These are phyloP conservation scores for Rhododendron ferrugineum DNA, from an alignment of 148 eudicot genomes.

Conservation along the genomic window DNA sequence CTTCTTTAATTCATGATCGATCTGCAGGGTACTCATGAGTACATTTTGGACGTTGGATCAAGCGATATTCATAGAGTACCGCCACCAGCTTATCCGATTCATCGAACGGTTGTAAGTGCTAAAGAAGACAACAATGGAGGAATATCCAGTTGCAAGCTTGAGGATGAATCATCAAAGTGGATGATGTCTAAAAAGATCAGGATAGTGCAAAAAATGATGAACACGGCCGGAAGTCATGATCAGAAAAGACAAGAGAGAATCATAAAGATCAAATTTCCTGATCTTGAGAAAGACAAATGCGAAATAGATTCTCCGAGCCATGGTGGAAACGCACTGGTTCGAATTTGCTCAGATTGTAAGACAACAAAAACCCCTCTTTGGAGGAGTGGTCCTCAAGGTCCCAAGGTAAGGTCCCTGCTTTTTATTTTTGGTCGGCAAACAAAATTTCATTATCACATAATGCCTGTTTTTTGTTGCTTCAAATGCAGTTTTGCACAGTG, in stretches of 20 bases:
- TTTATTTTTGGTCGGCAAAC: too few species aligned
- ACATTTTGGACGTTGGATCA: neutral
- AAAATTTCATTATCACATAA: too few species aligned
- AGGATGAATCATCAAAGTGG: slow-evolving; percentile 3
- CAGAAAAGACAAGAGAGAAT: neutral
- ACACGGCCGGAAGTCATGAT: neutral
- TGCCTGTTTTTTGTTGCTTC: too few species aligned
- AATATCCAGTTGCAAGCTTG: slow-evolving; percentile 1
- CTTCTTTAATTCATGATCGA: neutral
- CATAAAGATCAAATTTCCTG: neutral
- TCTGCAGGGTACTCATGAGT: neutral
- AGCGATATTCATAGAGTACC: neutral
- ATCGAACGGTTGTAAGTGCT: neutral
- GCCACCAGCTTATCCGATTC: neutral
- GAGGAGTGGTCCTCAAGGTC: slow-evolving; percentile 68
- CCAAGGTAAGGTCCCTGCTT: slow-evolving; percentile 33
- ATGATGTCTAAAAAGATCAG: slow-evolving; percentile 17
- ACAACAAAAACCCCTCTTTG: slow-evolving; percentile 61
- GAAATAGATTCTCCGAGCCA: neutral
- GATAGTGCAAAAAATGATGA: slow-evolving; percentile 12
- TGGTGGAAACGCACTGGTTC: slow-evolving; percentile 12
- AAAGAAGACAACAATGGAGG: neutral
- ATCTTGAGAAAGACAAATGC: neutral
- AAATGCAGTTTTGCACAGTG: neutral
- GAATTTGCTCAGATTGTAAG: slow-evolving; percentile 46